These are phyloP conservation scores for Prunus mira DNA, from an alignment of 306 rosid genomes.

Conservation along the genomic window DNA sequence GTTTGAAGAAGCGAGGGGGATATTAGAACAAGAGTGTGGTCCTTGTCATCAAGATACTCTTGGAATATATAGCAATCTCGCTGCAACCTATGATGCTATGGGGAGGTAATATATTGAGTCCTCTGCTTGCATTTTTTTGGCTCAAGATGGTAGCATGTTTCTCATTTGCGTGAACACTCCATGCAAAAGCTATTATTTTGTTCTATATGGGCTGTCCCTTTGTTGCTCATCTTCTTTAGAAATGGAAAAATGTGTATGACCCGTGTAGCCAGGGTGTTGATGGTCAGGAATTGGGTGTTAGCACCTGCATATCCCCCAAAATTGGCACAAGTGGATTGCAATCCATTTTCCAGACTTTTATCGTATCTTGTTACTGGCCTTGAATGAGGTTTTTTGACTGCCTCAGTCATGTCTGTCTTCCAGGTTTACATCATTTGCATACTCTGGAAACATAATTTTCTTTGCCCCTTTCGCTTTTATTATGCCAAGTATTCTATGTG, in stretches of 20 bases:
- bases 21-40: slow-evolving; percentile 92
- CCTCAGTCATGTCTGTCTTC: not conserved
- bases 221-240: not conserved
- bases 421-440: not conserved
- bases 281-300: not conserved
- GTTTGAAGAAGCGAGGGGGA: slow-evolving; percentile 94
- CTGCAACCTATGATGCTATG: slow-evolving; percentile 99
- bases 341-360: not conserved
- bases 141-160: not conserved
- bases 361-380: not conserved
- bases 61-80: slow-evolving; percentile 96
- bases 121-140: slow-evolving; percentile 11
- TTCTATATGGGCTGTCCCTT: not conserved
- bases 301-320: not conserved
- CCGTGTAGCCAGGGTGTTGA: not conserved
- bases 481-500: not conserved
- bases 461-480: not conserved
- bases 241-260: not conserved
- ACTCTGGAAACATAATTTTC: not conserved
- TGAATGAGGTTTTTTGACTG: slow-evolving; percentile 4
- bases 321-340: not conserved
- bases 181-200: not conserved
- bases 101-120: slow-evolving; percentile 63
- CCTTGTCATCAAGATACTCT: slow-evolving; percentile 97
- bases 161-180: not conserved